phyloP scores from a whole-genome alignment of 441 rosid species.

The Erodium moschatum region DNA sequence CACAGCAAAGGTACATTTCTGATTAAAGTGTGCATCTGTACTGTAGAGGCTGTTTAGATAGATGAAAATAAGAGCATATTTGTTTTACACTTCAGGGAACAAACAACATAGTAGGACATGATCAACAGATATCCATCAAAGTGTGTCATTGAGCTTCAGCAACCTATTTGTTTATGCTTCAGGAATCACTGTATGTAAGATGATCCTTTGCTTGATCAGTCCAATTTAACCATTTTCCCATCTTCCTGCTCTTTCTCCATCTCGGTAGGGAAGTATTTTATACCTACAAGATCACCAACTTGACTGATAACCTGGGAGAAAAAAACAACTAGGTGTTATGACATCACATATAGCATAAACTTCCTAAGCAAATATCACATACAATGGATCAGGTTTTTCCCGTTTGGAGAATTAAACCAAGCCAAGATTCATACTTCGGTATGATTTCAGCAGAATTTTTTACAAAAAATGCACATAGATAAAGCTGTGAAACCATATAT shows the following conservation, averaged over 20 bases:
- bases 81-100: too few species aligned
- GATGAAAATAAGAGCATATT: too few species aligned
- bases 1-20: too few species aligned
- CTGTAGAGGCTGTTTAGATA: too few species aligned
- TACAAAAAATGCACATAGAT: too few species aligned
- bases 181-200: background rate
- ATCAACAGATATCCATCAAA: too few species aligned
- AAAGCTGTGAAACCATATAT: too few species aligned
- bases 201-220: slow-evolving; percentile 22
- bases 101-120: too few species aligned
- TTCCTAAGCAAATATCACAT: background rate
- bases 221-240: slow-evolving; percentile 30
- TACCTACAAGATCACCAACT: slow-evolving; percentile 67
- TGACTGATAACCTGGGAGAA: slow-evolving; percentile 50
- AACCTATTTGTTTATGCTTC: background rate
- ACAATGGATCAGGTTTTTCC: background rate
- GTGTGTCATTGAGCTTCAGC: background rate
- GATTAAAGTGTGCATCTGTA: too few species aligned
- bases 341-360: background rate
- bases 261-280: slow-evolving; percentile 76
- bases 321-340: background rate
- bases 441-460: too few species aligned
- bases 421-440: too few species aligned
- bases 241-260: slow-evolving; percentile 38
- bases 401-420: background rate